A percentile compares a stretch with the other conserved stretches of the same genome.
Conservation (phyloP, 1,139 yeast species). For the Oligophagozyma castellii region DNA sequence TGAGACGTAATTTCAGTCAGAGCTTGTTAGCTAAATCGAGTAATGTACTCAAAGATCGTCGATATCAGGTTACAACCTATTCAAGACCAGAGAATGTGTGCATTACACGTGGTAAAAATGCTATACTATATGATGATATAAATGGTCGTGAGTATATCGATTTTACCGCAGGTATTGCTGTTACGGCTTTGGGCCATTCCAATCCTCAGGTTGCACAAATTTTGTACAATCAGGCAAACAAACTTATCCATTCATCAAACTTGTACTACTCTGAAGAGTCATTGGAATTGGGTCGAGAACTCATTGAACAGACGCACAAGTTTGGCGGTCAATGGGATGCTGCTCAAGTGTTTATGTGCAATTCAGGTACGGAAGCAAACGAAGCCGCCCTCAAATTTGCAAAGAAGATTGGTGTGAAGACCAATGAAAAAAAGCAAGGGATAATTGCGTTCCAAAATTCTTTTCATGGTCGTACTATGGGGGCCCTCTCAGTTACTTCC, state of each 20-base stretch:
- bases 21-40: too few species aligned
- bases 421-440: conserved; percentile 47
- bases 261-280: conserved; percentile 77
- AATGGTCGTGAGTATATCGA: conserved; percentile 72
- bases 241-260: conserved; percentile 74
- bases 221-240: conserved; percentile 54
- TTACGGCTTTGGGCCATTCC: conserved; percentile 85
- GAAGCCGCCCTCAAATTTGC: conserved; percentile 97
- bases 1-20: conserved; percentile 4
- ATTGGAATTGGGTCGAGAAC: conserved; percentile 57
- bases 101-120: conserved; percentile 22
- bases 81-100: conserved; percentile 23
- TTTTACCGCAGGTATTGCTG: conserved; percentile 93
- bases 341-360: conserved; percentile 72
- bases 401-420: conserved; percentile 60
- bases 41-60: conserved; percentile 6
- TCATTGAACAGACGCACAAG: conserved; percentile 53
- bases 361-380: conserved; percentile 94
- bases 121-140: conserved; percentile 35
- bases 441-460: conserved; percentile 76
- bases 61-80: conserved; percentile 23
- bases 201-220: conserved; percentile 61
- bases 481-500: conserved; percentile 83
- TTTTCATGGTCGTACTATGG: conserved; percentile 93
- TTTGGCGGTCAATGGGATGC: conserved; percentile 76